Evolutionary conservation across 1,139 yeast genomes (phyloP).

Genomic region (Zygoascus hellenicus): DNA sequence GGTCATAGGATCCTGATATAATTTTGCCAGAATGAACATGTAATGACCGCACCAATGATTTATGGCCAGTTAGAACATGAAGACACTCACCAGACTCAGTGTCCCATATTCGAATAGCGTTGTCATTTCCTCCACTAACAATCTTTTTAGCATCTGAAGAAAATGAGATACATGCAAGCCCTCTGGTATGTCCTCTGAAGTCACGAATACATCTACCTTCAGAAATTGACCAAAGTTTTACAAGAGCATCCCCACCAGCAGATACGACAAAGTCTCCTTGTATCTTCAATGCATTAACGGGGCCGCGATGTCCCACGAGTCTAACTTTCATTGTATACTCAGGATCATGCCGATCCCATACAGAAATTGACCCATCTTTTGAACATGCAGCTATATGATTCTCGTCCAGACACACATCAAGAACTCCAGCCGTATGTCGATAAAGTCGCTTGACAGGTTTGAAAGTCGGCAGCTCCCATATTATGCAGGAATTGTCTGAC

Average conservation of each 20-base stretch:
- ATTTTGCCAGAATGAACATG: conserved; percentile 26
- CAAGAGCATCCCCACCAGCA: conserved; percentile 35
- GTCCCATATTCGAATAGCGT: conserved; percentile 34
- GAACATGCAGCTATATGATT: conserved; percentile 32
- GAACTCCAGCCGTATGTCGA: conserved; percentile 30
- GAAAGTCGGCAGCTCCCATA: conserved; percentile 30
- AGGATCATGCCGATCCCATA: conserved; percentile 26
- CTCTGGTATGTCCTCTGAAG: conserved; percentile 33
- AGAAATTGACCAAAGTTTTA: conserved; percentile 30
- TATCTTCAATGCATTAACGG: conserved; percentile 34
- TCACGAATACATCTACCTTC: conserved; percentile 24
- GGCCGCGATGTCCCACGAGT: conserved; percentile 32
- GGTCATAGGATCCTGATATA: conserved; percentile 36
- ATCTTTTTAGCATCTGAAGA: conserved; percentile 23
- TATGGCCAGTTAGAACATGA: conserved; percentile 30
- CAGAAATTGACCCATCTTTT: conserved; percentile 31
- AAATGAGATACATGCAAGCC: conserved; percentile 34
- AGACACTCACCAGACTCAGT: conserved; percentile 27
- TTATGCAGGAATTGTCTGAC: conserved; percentile 32
- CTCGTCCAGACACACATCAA: conserved; percentile 29
- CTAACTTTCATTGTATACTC: conserved; percentile 18
- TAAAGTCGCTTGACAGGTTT: conserved; percentile 25
- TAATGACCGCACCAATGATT: conserved; percentile 31
- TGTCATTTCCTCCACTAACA: conserved; percentile 36
- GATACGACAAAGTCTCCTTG: conserved; percentile 28